These are phyloP conservation scores for Penstemon newberryi DNA, from an alignment of 257 asterid species.

Conservation along the genomic window DNA sequence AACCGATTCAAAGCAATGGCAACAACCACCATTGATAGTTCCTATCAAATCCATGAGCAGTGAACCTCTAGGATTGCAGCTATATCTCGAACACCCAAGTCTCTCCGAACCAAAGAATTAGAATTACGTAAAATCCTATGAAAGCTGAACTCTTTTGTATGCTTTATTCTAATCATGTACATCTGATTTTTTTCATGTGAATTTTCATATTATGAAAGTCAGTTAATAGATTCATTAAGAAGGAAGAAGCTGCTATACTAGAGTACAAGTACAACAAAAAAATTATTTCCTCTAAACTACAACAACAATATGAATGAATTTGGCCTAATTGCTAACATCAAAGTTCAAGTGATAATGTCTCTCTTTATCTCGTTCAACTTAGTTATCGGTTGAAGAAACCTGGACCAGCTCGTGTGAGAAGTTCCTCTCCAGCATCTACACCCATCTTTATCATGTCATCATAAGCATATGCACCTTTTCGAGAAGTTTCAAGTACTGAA, in stretches of 20 bases:
- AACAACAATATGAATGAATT: too few species aligned
- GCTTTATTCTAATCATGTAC: too few species aligned
- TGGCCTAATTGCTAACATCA: too few species aligned
- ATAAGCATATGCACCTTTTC: slow-evolving; percentile 64
- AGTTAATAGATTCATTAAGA: too few species aligned
- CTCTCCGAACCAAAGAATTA: slow-evolving; percentile 41
- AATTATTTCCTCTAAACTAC: too few species aligned
- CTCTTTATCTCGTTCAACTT: neutral
- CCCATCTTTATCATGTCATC: slow-evolving; percentile 87
- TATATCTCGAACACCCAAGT: slow-evolving; percentile 75
- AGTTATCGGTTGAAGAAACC: slow-evolving; percentile 58
- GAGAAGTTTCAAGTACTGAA: slow-evolving; percentile 79
- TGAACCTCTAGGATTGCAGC: slow-evolving; percentile 82
- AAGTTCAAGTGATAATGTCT: too few species aligned
- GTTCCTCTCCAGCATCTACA: slow-evolving; percentile 87
- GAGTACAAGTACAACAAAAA: too few species aligned
- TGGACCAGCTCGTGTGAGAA: slow-evolving; percentile 78
- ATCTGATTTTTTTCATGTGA: too few species aligned
- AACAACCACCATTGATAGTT: slow-evolving; percentile 65
- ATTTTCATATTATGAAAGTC: too few species aligned
- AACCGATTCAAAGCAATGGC: slow-evolving; percentile 82
- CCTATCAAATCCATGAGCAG: slow-evolving; percentile 88
- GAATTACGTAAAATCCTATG: neutral
- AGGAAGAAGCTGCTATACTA: too few species aligned
- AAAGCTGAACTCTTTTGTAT: neutral